phyloP scores from a whole-genome alignment of 768 basidiomycete species.

The Pisolithus microcarpus region DNA sequence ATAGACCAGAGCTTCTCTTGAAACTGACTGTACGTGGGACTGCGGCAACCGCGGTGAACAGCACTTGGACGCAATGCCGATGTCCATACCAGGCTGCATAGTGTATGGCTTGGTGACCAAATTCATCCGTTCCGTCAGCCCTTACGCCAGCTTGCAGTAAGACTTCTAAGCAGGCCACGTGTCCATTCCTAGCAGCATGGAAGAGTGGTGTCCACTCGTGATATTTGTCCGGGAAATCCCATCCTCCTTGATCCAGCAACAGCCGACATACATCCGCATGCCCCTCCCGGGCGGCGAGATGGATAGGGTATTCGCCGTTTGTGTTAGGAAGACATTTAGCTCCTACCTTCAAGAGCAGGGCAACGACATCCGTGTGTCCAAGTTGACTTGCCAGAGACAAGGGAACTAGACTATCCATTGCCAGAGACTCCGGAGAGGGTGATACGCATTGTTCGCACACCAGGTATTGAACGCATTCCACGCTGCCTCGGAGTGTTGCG shows the following conservation, averaged over 20 bases:
- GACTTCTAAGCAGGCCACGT: constrained; percentile 62
- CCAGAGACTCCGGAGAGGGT: constrained; percentile 50
- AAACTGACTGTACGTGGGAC: constrained; percentile 10
- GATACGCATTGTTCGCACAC: constrained; percentile 64
- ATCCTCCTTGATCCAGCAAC: constrained; percentile 66
- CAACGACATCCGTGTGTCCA: constrained; percentile 79
- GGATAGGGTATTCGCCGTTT: constrained; percentile 96
- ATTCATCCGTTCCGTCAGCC: constrained; percentile 74
- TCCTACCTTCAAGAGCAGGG: constrained; percentile 68
- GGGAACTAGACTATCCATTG: constrained; percentile 69
- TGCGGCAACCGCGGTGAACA: constrained; percentile 38
- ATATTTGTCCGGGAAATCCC: constrained; percentile 90
- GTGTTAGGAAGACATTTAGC: constrained; percentile 78
- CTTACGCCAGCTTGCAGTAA: constrained; percentile 75
- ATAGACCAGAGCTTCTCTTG: constrained; percentile 14
- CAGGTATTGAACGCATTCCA: constrained; percentile 78
- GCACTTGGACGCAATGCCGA: constrained; percentile 53
- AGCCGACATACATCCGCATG: constrained; percentile 78
- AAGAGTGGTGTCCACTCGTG: constrained; percentile 98
- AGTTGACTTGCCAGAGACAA: constrained; percentile 86
- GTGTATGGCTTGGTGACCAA: constrained; percentile 77
- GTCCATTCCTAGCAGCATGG: constrained; percentile 88
- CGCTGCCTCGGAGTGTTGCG: constrained; percentile 79
- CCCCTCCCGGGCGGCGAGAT: constrained; percentile 90
- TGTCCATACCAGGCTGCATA: constrained; percentile 98